A percentile compares a stretch with the other conserved stretches of the same genome.
Conservation (phyloP, 352 stramenopile genomes). For the Phytophthora pini region DNA sequence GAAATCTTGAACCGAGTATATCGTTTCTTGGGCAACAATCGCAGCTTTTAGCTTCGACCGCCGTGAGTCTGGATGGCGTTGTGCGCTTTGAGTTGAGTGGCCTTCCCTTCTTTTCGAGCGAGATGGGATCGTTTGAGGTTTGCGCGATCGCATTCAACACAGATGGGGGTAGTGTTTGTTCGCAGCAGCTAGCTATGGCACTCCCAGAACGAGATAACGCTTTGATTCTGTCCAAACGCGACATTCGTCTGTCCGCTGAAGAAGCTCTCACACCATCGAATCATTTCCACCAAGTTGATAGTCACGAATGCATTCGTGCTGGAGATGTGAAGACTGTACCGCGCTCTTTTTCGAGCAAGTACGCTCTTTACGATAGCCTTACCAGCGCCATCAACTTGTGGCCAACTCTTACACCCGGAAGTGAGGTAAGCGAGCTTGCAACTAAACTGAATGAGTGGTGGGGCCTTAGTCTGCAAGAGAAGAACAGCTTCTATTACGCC, state of each 20-base stretch:
- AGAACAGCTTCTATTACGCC: constrained; percentile 45
- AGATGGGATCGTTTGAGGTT: constrained; percentile 43
- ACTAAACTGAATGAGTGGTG: constrained; percentile 48
- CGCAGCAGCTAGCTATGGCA: constrained; percentile 32
- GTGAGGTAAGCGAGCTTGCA: constrained; percentile 29
- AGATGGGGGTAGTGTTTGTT: constrained; percentile 25
- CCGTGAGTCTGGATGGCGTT: constrained; percentile 23
- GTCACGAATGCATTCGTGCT: constrained; percentile 37
- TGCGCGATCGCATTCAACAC: constrained; percentile 40
- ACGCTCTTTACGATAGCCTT: constrained; percentile 49
- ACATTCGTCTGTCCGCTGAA: constrained; percentile 38
- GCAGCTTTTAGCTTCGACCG: constrained; percentile 23
- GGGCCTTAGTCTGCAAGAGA: constrained; percentile 21
- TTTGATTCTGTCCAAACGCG: constrained; percentile 26
- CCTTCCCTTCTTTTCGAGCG: constrained; percentile 17
- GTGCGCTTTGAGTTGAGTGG: constrained; percentile 28
- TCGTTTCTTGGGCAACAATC: constrained; percentile 39
- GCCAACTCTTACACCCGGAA: constrained; percentile 24
- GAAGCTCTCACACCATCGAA: constrained; percentile 26
- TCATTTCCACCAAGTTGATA: constrained; percentile 53
- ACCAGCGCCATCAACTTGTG: constrained; percentile 44
- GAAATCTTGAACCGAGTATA: constrained; percentile 30
- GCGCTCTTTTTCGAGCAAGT: constrained; percentile 40
- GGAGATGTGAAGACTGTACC: constrained; percentile 33
- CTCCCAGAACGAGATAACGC: constrained; percentile 9